These are phyloP conservation scores for Fraxinus quadrangulata DNA, from an alignment of 257 asterid species.

Conservation along the genomic window DNA sequence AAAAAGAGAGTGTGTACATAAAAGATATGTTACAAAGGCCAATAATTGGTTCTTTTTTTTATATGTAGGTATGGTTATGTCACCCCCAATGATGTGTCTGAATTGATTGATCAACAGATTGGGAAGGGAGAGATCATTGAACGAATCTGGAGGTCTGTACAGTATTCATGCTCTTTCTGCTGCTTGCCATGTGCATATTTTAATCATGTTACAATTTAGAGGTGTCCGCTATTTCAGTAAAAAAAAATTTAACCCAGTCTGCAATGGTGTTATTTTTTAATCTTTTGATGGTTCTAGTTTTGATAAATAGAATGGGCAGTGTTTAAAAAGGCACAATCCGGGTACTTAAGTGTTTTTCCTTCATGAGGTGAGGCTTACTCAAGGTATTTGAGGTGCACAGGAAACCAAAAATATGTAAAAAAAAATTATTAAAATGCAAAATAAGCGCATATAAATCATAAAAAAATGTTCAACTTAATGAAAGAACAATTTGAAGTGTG, in stretches of 20 bases:
- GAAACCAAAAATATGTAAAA: background rate
- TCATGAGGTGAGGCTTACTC: background rate
- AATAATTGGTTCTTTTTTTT: constrained; percentile 11
- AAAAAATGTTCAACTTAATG: too few species aligned
- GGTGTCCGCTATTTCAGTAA: background rate
- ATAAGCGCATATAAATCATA: background rate
- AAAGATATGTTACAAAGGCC: constrained; percentile 13
- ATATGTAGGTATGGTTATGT: constrained; percentile 91
- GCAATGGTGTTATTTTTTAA: background rate
- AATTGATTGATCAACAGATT: constrained; percentile 77
- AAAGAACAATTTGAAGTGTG: background rate
- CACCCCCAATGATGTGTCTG: constrained; percentile 83
- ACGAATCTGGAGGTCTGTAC: constrained; percentile 83
- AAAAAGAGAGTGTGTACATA: background rate
- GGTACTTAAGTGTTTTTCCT: background rate
- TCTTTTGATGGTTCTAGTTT: background rate
- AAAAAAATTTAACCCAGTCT: background rate
- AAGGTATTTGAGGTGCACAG: too few species aligned
- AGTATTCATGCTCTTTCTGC: background rate
- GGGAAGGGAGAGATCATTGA: constrained; percentile 74
- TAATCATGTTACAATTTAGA: background rate
- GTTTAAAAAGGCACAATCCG: background rate
- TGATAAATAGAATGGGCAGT: background rate
- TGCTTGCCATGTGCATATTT: background rate
- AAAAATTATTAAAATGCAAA: background rate